Base-by-base conservation (phyloP, 306 rosid genomes). In the Dryas drummondii region DNA sequence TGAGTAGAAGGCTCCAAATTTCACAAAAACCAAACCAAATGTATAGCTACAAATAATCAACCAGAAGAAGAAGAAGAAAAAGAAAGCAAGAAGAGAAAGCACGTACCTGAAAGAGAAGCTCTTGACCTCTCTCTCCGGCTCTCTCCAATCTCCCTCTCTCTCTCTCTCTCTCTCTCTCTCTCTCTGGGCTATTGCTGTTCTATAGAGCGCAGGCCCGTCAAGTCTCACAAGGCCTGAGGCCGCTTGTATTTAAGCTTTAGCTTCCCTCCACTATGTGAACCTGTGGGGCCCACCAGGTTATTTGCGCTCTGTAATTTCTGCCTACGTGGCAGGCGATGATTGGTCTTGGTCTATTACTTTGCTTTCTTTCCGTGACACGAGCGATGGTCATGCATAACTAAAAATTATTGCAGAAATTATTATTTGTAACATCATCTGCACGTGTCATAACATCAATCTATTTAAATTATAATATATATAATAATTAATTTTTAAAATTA, bases 71-170 rank as follows among this genome's bases (percentile, higher is more conserved):
- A 57, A 6, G 0, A 6, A 11, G 22, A 22, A 48, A 7, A 0
- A 16, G 32, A 0, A 37, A 5, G 0, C 5, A 12, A 1, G 14
- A 5, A 17, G 37, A 8, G 14, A 8, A 12, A 45, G 15, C 0
- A 37, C 4, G 11, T 42, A 76, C 81, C 81, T 71, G 81, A 70
- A 71, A 2, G 63, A 56, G 70, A 7, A 68, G 61, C 66, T 58
- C 53, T 52, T 0, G 3, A 26, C 65, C 11, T 16, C 22, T 8
- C 58, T 14, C 15, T 11, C 52, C 7, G 1, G 3, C 57, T 12
- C 46, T 16, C 19, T 1, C 22, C 22, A 22, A 22, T 22, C 22
- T 51, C 22, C 26, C 17, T 22, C 22, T 45, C 61, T 51, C 72
- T 51, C 58, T 72, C 15, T 72, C 45, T 41, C 22, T 2, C 22